Conservation (phyloP, 352 stramenopile species). For the Phytophthora podocarpi region DNA sequence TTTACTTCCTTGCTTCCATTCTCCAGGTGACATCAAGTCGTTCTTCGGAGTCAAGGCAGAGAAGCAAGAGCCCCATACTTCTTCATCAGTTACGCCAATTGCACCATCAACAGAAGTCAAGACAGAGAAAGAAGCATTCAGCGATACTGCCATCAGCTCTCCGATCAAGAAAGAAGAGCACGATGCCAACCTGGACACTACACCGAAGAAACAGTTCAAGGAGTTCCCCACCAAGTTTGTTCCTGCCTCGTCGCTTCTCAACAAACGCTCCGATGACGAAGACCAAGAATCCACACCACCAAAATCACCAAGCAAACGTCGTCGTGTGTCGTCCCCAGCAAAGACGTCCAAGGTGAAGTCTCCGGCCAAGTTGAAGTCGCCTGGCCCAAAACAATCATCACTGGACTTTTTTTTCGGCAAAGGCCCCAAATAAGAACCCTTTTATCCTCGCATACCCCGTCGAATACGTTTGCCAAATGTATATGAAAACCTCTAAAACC, state of each 20-base stretch:
- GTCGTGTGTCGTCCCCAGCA: conserved; percentile 15
- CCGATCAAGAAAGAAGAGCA: conserved; percentile 25
- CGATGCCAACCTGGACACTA: not conserved
- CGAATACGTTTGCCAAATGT: not conserved
- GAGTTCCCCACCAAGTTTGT: conserved; percentile 43
- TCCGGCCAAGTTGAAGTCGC: conserved; percentile 30
- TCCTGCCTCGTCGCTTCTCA: conserved; percentile 51
- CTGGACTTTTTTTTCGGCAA: conserved; percentile 58
- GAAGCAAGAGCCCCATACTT: conserved; percentile 26
- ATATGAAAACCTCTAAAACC: conserved; percentile 7
- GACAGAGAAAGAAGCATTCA: not conserved
- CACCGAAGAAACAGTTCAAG: conserved; percentile 19
- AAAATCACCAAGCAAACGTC: conserved; percentile 26
- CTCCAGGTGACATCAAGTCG: conserved; percentile 64
- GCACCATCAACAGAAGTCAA: conserved; percentile 11
- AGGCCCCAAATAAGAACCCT: conserved; percentile 32
- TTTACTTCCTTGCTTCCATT: not conserved
- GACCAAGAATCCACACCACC: not conserved
- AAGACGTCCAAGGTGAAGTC: conserved; percentile 19
- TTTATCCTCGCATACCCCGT: conserved; percentile 9
- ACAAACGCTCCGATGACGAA: conserved; percentile 31
- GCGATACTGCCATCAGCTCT: not conserved
- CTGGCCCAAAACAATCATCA: conserved; percentile 47
- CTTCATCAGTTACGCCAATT: not conserved
- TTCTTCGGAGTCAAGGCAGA: conserved; percentile 63